Conservation (phyloP, 2,329 filamentous ascomycete genomes). For the Pezicula radicicola region DNA sequence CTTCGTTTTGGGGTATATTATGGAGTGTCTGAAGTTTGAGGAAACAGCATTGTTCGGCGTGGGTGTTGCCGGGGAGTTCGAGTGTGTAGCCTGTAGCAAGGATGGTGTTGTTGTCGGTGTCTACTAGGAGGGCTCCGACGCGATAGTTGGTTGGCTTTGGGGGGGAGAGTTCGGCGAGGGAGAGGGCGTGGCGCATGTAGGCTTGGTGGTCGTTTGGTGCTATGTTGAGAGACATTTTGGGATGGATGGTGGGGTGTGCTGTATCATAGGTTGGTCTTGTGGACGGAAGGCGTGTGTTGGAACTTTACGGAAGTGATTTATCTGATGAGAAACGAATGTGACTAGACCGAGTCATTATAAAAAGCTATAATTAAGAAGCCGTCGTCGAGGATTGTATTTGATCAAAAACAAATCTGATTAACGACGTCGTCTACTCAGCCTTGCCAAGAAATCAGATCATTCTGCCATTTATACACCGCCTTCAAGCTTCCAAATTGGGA, state of each 20-base stretch:
- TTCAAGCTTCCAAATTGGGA: not conserved
- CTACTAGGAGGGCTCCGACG: conserved; percentile 85
- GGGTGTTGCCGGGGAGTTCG: conserved; percentile 88
- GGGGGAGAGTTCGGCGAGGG: conserved; percentile 74
- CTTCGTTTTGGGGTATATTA: conserved; percentile 44
- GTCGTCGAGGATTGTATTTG: no score
- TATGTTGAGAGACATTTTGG: not conserved
- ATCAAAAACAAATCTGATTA: no score
- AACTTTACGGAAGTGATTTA: no score
- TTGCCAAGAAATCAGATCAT: not conserved
- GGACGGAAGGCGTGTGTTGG: not conserved
- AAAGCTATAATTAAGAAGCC: no score
- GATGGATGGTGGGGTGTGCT: not conserved
- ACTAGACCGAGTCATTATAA: no score
- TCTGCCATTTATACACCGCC: not conserved
- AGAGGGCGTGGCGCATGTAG: conserved; percentile 70
- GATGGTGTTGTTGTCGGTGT: conserved; percentile 52
- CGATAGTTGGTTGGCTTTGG: conserved; percentile 90
- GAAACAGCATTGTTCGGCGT: conserved; percentile 92
- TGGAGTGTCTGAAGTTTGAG: conserved; percentile 61
- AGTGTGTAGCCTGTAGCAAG: conserved; percentile 86
- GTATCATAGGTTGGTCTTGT: not conserved
- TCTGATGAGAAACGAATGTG: no score
- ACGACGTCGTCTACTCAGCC: no score
- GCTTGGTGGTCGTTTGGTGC: conserved; percentile 14